Conservation (phyloP, 1,139 yeast species). For the Chernovozyma aurita region DNA sequence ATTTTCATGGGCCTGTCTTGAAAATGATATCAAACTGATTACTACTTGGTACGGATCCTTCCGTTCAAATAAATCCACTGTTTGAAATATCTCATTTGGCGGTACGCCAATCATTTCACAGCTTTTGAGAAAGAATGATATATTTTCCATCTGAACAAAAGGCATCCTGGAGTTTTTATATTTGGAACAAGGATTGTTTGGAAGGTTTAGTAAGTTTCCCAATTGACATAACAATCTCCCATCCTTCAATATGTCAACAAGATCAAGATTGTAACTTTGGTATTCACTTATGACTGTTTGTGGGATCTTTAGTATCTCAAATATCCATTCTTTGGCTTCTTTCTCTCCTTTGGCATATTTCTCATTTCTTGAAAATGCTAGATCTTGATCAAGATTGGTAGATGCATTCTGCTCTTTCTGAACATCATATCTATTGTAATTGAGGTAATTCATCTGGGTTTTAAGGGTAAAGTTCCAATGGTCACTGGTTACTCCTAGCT, state of each 20-base stretch:
- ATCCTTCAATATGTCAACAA: slow-evolving; percentile 55
- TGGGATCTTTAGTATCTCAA: slow-evolving; percentile 20
- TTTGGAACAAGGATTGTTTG: slow-evolving; percentile 35
- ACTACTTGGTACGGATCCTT: slow-evolving; percentile 77
- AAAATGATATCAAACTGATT: slow-evolving; percentile 68
- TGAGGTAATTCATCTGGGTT: slow-evolving; percentile 13
- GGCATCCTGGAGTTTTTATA: slow-evolving; percentile 72
- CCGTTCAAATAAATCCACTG: slow-evolving; percentile 70
- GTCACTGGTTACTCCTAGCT: neutral
- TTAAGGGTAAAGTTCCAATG: no score
- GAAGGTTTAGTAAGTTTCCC: slow-evolving; percentile 33
- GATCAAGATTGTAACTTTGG: slow-evolving; percentile 16
- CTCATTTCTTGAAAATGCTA: slow-evolving; percentile 38
- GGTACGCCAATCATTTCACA: slow-evolving; percentile 67
- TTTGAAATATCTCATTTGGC: slow-evolving; percentile 79
- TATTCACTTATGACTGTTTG: slow-evolving; percentile 13
- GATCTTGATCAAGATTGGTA: slow-evolving; percentile 58
- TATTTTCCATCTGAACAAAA: slow-evolving; percentile 86
- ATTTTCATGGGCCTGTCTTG: slow-evolving; percentile 43
- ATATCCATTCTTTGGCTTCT: slow-evolving; percentile 52
- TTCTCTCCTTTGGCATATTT: slow-evolving; percentile 45
- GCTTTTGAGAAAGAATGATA: slow-evolving; percentile 62
- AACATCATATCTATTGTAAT: slow-evolving; percentile 9
- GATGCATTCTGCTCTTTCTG: slow-evolving; percentile 21
- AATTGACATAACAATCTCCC: slow-evolving; percentile 62